Conservation (phyloP, 148 eudicot genomes). For the Vaccinium vitisidaea region DNA sequence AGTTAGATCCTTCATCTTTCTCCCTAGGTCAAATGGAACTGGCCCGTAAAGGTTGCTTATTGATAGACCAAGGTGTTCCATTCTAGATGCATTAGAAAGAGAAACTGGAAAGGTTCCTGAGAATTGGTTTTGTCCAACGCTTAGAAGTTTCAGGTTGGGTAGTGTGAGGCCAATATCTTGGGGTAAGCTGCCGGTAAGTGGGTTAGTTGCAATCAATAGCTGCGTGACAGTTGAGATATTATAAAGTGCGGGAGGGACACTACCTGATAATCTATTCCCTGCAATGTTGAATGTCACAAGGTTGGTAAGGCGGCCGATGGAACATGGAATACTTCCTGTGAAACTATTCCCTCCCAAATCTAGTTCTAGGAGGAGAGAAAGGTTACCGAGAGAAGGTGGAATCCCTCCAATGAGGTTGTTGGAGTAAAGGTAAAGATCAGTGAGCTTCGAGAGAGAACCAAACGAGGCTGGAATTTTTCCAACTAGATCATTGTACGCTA, state of each 20-base stretch:
- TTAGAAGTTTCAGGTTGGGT: neutral
- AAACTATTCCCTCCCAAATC: rapidly evolving
- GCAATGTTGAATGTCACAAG: rapidly evolving
- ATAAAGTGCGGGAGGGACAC: neutral
- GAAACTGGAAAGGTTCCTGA: neutral
- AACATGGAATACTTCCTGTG: neutral
- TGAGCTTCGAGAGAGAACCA: neutral
- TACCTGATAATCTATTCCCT: neutral
- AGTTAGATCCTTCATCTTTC: neutral
- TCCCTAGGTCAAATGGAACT: neutral
- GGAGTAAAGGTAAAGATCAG: rapidly evolving
- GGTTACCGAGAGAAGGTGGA: neutral
- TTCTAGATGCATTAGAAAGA: neutral
- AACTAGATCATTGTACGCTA: rapidly evolving
- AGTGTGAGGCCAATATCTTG: slow-evolving; percentile 2
- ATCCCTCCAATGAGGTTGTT: neutral
- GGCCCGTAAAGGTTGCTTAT: neutral
- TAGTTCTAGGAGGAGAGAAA: neutral
- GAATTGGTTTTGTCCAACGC: neutral
- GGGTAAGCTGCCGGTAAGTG: neutral
- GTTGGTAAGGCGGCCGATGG: neutral
- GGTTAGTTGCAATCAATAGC: rapidly evolving
- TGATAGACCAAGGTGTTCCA: neutral
- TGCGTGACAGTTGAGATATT: neutral
- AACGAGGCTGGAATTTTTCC: neutral